Percentiles rank a stretch among this genome's conserved stretches.
These are phyloP conservation scores for Rhododendron ferrugineum DNA, from an alignment of 148 eudicot genomes.

Conservation along the genomic window DNA sequence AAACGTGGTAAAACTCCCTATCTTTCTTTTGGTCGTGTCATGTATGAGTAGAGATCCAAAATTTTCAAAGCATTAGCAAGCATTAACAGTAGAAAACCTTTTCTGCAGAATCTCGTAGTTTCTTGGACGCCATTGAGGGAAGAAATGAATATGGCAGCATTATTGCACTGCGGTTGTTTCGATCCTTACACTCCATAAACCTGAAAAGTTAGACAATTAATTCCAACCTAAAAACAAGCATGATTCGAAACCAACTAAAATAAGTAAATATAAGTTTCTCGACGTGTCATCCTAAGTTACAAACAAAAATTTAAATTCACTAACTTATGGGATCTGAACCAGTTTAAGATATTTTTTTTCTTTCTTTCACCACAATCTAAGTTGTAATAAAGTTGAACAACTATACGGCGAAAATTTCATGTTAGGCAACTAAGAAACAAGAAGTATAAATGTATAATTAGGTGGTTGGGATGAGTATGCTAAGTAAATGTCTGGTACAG, in stretches of 20 bases:
- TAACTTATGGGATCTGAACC: not conserved
- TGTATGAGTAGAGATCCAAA: not conserved
- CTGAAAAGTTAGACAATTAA: slow-evolving; percentile 41
- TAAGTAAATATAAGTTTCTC: not conserved
- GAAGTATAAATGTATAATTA: not conserved
- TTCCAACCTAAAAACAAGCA: slow-evolving; percentile 14
- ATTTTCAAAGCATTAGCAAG: not conserved
- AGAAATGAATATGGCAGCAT: slow-evolving; percentile 76
- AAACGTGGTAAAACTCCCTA: not conserved
- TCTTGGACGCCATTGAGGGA: slow-evolving; percentile 93
- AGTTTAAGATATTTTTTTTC: not conserved
- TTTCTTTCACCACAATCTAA: not conserved
- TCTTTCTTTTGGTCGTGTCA: not conserved
- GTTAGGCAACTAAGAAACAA: not conserved
- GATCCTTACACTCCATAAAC: slow-evolving; percentile 96
- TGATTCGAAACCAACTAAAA: not conserved
- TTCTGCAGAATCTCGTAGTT: slow-evolving; percentile 71
- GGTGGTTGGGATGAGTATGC: not conserved
- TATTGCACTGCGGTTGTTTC: slow-evolving; percentile 65
- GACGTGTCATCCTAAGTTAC: not conserved
- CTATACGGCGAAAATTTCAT: not conserved
- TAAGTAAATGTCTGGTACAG: not conserved
- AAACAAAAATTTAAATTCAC: not conserved
- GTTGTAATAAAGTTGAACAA: not conserved
- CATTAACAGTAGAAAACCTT: slow-evolving; percentile 36